Evolutionary conservation across 2,329 filamentous ascomycete genomes (phyloP).

Genomic region (Colletotrichum tanaceti): DNA sequence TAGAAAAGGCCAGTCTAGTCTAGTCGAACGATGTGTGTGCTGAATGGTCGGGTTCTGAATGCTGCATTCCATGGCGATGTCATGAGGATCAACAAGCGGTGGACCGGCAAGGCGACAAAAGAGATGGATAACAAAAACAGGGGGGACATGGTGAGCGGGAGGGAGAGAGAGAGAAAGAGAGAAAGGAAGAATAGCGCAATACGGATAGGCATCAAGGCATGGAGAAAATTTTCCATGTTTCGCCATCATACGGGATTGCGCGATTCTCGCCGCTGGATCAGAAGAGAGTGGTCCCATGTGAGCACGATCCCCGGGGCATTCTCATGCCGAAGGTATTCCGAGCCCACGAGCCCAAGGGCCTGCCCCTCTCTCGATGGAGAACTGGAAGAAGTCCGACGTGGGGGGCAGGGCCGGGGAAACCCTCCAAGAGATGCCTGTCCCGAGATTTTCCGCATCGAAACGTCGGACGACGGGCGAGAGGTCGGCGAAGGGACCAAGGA

Average conservation of each 20-base stretch:
- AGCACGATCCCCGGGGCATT: slow-evolving; percentile 20
- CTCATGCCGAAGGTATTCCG: slow-evolving; percentile 39
- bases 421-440: slow-evolving; percentile 20
- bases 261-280: slow-evolving; percentile 25
- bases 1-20: not conserved
- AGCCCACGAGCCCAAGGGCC: slow-evolving; percentile 2
- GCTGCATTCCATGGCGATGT: slow-evolving; percentile 13
- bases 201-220: slow-evolving; percentile 11
- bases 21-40: slow-evolving; percentile 16
- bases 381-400: not conserved
- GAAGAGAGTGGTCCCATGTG: slow-evolving; percentile 38
- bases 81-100: not conserved
- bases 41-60: slow-evolving; percentile 25
- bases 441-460: slow-evolving; percentile 32
- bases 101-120: not conserved
- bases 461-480: slow-evolving; percentile 7
- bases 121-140: not conserved
- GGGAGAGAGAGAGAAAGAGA: not conserved
- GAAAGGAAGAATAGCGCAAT: too few species aligned
- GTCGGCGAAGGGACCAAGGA: slow-evolving; percentile 17
- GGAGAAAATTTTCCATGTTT: slow-evolving; percentile 1
- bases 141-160: too few species aligned
- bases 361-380: not conserved
- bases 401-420: slow-evolving; percentile 5
- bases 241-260: slow-evolving; percentile 18